phyloP scores from a whole-genome alignment of 345 rosid genomes.

The Euphorbia peplus region DNA sequence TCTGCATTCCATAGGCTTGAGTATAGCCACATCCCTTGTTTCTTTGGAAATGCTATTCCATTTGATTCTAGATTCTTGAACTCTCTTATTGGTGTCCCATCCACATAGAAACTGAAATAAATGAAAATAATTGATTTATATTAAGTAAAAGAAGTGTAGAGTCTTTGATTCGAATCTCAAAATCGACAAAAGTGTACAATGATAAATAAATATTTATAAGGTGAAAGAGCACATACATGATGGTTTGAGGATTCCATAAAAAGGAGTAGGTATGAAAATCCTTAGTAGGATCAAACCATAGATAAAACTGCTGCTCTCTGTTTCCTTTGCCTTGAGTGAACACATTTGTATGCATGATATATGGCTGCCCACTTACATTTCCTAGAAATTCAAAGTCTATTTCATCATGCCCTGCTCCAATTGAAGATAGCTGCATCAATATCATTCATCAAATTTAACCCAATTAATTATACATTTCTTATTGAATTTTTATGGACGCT shows the following conservation, averaged over 20 bases:
- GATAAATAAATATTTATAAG: too few species aligned
- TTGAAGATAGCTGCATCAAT: slow-evolving; percentile 3
- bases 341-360: slow-evolving; percentile 13
- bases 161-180: too few species aligned
- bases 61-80: slow-evolving; percentile 10
- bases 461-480: too few species aligned
- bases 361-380: slow-evolving; percentile 14
- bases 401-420: slow-evolving; percentile 11
- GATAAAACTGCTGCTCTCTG: slow-evolving; percentile 15
- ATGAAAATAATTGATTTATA: too few species aligned
- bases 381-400: slow-evolving; percentile 20
- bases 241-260: slow-evolving; percentile 11
- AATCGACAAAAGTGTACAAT: too few species aligned
- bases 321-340: slow-evolving; percentile 9
- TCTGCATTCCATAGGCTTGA: slow-evolving; percentile 11
- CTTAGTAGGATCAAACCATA: slow-evolving; percentile 20
- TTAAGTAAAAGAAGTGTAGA: too few species aligned
- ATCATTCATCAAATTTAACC: neutral
- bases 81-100: slow-evolving; percentile 14
- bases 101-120: slow-evolving; percentile 5
- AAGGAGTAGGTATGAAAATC: slow-evolving; percentile 12
- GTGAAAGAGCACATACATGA: neutral
- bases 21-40: slow-evolving; percentile 10
- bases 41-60: slow-evolving; percentile 1
- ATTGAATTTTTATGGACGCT: too few species aligned